Evolutionary conservation across 2,329 filamentous ascomycete species (phyloP).

Genomic region (Pseudocercospora crystallina): DNA sequence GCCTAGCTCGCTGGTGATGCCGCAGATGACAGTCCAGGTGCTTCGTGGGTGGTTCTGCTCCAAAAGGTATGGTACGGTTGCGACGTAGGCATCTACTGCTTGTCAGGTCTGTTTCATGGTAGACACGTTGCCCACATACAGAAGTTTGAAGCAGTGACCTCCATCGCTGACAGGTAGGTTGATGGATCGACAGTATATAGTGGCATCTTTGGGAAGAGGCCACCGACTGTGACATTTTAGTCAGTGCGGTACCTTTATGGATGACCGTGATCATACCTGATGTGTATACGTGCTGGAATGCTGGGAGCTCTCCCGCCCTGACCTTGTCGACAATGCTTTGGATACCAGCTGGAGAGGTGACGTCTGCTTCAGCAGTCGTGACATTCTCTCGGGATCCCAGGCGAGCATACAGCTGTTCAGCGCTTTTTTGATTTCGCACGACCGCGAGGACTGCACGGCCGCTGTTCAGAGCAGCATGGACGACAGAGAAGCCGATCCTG

Average conservation of each 20-base stretch:
- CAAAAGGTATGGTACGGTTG: slow-evolving; percentile 36
- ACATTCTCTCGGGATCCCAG: slow-evolving; percentile 33
- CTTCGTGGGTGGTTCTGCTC: slow-evolving; percentile 29
- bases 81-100: slow-evolving; percentile 17
- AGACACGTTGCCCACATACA: slow-evolving; percentile 27
- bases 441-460: slow-evolving; percentile 39
- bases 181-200: slow-evolving; percentile 26
- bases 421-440: slow-evolving; percentile 38
- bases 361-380: slow-evolving; percentile 37
- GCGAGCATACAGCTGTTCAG: slow-evolving; percentile 37
- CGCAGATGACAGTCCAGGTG: slow-evolving; percentile 40
- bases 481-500: slow-evolving; percentile 40
- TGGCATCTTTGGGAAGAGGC: slow-evolving; percentile 24
- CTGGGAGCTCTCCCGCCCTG: slow-evolving; percentile 35
- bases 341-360: slow-evolving; percentile 34
- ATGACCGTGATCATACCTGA: slow-evolving; percentile 26
- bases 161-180: slow-evolving; percentile 26
- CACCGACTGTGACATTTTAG: slow-evolving; percentile 27
- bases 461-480: slow-evolving; percentile 33
- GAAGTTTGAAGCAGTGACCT: slow-evolving; percentile 32
- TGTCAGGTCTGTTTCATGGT: background rate
- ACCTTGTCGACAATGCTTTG: slow-evolving; percentile 39
- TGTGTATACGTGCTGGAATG: slow-evolving; percentile 42
- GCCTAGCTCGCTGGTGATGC: slow-evolving; percentile 31
- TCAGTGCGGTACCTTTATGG: background rate